These are phyloP conservation scores for Mallotus repandus DNA, from an alignment of 441 rosid species.

Conservation along the genomic window DNA sequence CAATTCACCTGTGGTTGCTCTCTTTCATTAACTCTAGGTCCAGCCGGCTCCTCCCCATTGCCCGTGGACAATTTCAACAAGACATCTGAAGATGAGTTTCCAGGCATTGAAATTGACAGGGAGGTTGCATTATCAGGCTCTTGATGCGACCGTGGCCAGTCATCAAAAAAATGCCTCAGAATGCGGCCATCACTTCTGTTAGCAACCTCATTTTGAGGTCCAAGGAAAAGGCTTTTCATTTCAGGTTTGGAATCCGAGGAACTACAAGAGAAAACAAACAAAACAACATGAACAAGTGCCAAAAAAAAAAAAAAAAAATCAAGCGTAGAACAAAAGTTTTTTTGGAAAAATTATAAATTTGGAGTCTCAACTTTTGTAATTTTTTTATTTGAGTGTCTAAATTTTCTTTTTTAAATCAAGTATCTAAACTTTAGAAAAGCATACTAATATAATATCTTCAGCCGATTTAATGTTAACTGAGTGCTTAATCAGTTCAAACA, in stretches of 20 bases:
- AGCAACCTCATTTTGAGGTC: conserved; percentile 36
- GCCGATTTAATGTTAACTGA: too few species aligned
- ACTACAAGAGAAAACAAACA: conserved; percentile 28
- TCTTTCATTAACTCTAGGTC: conserved; percentile 32
- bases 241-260: conserved; percentile 36
- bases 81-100: conserved; percentile 66
- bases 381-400: too few species aligned
- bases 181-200: conserved; percentile 55
- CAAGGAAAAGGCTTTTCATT: conserved; percentile 44
- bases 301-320: conserved; percentile 9
- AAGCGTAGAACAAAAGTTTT: background rate
- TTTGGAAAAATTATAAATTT: too few species aligned
- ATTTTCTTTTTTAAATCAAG: too few species aligned
- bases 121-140: conserved; percentile 50
- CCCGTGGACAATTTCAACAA: conserved; percentile 77
- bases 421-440: too few species aligned
- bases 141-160: conserved; percentile 71
- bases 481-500: too few species aligned
- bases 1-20: conserved; percentile 52
- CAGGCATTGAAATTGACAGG: conserved; percentile 75
- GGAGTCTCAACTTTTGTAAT: too few species aligned
- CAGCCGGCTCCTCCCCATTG: conserved; percentile 39
- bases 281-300: background rate
- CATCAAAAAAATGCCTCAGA: conserved; percentile 82
- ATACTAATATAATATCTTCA: too few species aligned